Evolutionary conservation across 208 protist species (phyloP).

Genomic region (Tritrichomonas musculus): DNA sequence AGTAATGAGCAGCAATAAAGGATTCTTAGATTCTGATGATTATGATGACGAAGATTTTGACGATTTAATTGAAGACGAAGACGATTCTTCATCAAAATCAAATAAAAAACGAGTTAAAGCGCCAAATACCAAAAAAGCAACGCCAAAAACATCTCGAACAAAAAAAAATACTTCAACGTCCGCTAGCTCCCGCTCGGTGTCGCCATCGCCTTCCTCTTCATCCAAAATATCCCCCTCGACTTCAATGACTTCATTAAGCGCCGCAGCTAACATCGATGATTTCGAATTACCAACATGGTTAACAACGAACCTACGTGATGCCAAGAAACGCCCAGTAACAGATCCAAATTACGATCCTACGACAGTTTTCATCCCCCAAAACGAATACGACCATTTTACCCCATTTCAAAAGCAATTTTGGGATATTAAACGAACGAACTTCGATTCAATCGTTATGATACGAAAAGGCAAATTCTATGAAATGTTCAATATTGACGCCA

Average conservation of each 20-base stretch:
- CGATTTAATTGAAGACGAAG: no score
- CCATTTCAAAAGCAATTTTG: conserved; percentile 52
- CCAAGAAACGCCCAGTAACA: neutral
- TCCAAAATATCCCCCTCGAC: neutral
- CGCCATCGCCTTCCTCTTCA: neutral
- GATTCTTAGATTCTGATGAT: neutral
- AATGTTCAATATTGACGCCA: conserved; percentile 40
- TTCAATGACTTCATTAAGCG: neutral
- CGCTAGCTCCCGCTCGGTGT: no score
- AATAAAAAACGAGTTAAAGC: neutral
- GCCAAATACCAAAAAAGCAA: neutral
- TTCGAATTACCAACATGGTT: neutral
- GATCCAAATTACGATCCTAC: conserved; percentile 35
- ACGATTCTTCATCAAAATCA: neutral
- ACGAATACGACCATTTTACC: neutral
- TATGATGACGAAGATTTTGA: neutral
- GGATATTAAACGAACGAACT: conserved; percentile 49
- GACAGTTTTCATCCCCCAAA: conserved; percentile 23
- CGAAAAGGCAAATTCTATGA: conserved; percentile 59
- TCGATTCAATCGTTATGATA: conserved; percentile 53
- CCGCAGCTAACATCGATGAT: neutral
- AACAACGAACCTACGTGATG: conserved; percentile 10
- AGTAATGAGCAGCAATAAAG: neutral
- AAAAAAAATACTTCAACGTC: neutral
- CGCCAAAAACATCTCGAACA: neutral